A percentile compares a stretch with the other conserved stretches of the same genome.
Conservation (phyloP, 2,329 filamentous ascomycete species). For the Alternaria brassicicola region DNA sequence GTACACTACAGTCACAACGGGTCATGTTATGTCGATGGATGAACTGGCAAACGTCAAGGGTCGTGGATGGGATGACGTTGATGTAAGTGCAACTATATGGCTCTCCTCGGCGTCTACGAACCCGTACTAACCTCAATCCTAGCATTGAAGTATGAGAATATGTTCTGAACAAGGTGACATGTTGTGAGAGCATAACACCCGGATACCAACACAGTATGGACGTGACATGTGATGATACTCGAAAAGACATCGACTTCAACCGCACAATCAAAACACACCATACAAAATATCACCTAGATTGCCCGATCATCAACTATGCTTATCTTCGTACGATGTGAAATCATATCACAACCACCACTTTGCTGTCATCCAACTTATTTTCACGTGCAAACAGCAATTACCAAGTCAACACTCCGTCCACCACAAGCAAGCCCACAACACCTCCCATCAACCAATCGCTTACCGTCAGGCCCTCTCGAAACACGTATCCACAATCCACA, state of each 20-base stretch:
- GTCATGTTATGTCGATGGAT: conserved; percentile 85
- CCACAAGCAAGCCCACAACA: not conserved
- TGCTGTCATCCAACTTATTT: not conserved
- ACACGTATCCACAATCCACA: conserved; percentile 1
- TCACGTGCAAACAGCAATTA: not conserved
- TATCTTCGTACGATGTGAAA: not conserved
- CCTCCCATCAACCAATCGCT: not conserved
- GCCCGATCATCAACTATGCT: not conserved
- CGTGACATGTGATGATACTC: not conserved
- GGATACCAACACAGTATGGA: not conserved
- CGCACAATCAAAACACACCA: not conserved
- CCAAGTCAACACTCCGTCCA: not conserved
- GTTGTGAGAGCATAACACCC: conserved; percentile 22
- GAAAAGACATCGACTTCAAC: not conserved
- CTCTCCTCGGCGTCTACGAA: conserved; percentile 9
- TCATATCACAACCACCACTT: not conserved
- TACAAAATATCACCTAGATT: not conserved
- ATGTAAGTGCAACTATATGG: conserved; percentile 46
- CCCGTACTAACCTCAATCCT: conserved; percentile 32
- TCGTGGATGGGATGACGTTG: conserved; percentile 82
- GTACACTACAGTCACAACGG: conserved; percentile 70
- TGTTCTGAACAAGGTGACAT: conserved; percentile 8
- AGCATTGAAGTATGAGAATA: conserved; percentile 36
- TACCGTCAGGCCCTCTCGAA: not conserved
- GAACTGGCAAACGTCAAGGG: conserved; percentile 87